Base-by-base conservation (phyloP, 2,329 filamentous ascomycete genomes). In the Tolypocladium amazonense region DNA sequence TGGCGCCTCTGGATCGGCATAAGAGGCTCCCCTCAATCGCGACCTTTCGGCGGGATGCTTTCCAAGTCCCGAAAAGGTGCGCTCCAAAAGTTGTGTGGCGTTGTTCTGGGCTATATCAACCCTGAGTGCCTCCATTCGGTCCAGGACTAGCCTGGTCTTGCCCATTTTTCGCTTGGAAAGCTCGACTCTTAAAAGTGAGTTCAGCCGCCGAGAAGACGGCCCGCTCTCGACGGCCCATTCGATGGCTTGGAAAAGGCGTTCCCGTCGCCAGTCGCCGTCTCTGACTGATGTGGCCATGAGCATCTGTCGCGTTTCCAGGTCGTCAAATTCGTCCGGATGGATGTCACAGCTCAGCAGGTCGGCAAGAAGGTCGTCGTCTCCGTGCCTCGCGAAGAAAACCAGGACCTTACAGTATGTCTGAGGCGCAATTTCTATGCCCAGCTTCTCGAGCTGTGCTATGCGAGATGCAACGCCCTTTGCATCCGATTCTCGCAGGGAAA, bases 341-440 rank as follows among this genome's bases (percentile, higher is more conserved):
- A 84, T 71, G 61, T 83, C 80, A 27, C 77, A 79, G 9, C 73
- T 66, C 8, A 83, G 63, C 14, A 85, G 69, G 39, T 75, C 72
- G 38, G 68, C 61, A 2, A 84, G 72, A n/a, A 80, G 70, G 2
- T 74, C 72, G 35, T 78, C 76, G n/a, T 87, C 79, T 37, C 80
- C 77, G 39, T 81, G 76, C 25, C 72, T 72, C 5, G 87, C 87
- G 60, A 94, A 83, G 59, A 84, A 81, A 47, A 83, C 77, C 6
- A 96, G 67, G 12, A 89, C 78, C 50, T 81, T 79, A 53, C 84
- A 81, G 68, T 91, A 96, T 2, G 82, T 79, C 5, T 83, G 86
- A 6, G 79, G 73, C 4, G 82, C 79, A 35, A 90, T 76, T 0
- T 78, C 76, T 37, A 96, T 88, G 0, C 84, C 85, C 7, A 83